Evolutionary conservation across 2,329 filamentous ascomycete species (phyloP).

Genomic region (Hypoxylon sp.): DNA sequence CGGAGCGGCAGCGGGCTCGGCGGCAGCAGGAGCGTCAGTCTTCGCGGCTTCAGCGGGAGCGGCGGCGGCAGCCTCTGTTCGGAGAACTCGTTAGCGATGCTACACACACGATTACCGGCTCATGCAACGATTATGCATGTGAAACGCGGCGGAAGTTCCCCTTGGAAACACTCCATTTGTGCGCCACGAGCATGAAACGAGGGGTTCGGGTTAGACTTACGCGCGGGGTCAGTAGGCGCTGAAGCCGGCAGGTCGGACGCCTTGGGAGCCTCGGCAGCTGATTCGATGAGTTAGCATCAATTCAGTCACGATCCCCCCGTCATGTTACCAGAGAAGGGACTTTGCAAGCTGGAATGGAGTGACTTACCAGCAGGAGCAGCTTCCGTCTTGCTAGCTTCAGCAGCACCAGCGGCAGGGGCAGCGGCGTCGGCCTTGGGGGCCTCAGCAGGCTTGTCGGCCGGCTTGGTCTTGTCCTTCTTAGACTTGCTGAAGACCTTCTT

Average conservation of each 20-base stretch:
- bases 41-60: slow-evolving; percentile 24
- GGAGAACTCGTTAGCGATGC: slow-evolving; percentile 26
- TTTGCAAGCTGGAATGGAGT: slow-evolving; percentile 9
- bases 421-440: slow-evolving; percentile 46
- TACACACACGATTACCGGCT: slow-evolving; percentile 23
- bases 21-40: slow-evolving; percentile 37
- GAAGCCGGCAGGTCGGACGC: slow-evolving; percentile 26
- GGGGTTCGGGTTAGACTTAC: slow-evolving; percentile 35
- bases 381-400: slow-evolving; percentile 48
- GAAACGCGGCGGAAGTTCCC: slow-evolving; percentile 21
- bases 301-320: slow-evolving; percentile 5
- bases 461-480: slow-evolving; percentile 49
- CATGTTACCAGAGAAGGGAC: slow-evolving; percentile 3
- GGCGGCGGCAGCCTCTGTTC: slow-evolving; percentile 37
- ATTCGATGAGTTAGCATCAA: slow-evolving; percentile 25
- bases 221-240: slow-evolving; percentile 32
- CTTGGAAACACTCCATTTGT: slow-evolving; percentile 14
- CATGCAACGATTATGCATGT: slow-evolving; percentile 17
- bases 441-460: slow-evolving; percentile 45
- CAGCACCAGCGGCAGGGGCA: slow-evolving; percentile 47
- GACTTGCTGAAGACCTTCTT: slow-evolving; percentile 45
- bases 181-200: slow-evolving; percentile 23
- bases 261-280: slow-evolving; percentile 41
- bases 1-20: slow-evolving; percentile 30
- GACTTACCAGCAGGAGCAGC: slow-evolving; percentile 51